Conservation (phyloP, 2,329 filamentous ascomycete genomes). For the Macrophomina pseudophaseolina region DNA sequence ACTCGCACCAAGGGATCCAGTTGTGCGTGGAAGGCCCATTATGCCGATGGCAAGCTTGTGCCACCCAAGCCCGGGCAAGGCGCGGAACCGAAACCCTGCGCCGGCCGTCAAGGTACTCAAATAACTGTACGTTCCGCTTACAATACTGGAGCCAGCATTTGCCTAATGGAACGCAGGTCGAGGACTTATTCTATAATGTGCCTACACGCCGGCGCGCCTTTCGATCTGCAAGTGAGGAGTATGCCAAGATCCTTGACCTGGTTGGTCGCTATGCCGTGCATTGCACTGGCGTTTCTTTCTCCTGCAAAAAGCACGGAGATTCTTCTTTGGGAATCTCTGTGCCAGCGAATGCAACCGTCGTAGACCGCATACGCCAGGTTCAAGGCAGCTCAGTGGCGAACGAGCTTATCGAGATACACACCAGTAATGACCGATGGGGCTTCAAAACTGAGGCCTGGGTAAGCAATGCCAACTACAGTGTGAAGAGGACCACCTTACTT, state of each 20-base stretch:
- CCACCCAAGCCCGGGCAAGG: slow-evolving; percentile 87
- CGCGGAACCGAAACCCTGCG: slow-evolving; percentile 83
- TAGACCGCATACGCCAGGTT: slow-evolving; percentile 88
- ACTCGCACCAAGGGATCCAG: slow-evolving; percentile 89
- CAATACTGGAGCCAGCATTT: background rate
- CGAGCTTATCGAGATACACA: slow-evolving; percentile 79
- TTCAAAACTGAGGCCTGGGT: slow-evolving; percentile 82
- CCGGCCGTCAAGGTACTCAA: slow-evolving; percentile 87
- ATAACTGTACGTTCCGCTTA: slow-evolving; percentile 68
- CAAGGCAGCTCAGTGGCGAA: slow-evolving; percentile 84
- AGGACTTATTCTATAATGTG: slow-evolving; percentile 97
- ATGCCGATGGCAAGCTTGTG: slow-evolving; percentile 79
- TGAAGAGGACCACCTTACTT: slow-evolving; percentile 85
- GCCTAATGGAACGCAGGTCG: slow-evolving; percentile 59
- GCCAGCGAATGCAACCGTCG: slow-evolving; percentile 70
- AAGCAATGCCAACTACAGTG: slow-evolving; percentile 93
- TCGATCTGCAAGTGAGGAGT: slow-evolving; percentile 89
- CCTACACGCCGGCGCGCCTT: slow-evolving; percentile 88
- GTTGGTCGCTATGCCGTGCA: slow-evolving; percentile 93
- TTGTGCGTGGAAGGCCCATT: slow-evolving; percentile 89
- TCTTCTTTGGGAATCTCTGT: slow-evolving; percentile 81
- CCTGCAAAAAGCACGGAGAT: slow-evolving; percentile 95
- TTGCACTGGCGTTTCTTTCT: slow-evolving; percentile 88
- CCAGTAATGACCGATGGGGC: slow-evolving; percentile 76
- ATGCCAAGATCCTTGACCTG: slow-evolving; percentile 95